These are phyloP conservation scores for Lachnellula arida DNA, from an alignment of 2,329 filamentous ascomycete species.

Conservation along the genomic window DNA sequence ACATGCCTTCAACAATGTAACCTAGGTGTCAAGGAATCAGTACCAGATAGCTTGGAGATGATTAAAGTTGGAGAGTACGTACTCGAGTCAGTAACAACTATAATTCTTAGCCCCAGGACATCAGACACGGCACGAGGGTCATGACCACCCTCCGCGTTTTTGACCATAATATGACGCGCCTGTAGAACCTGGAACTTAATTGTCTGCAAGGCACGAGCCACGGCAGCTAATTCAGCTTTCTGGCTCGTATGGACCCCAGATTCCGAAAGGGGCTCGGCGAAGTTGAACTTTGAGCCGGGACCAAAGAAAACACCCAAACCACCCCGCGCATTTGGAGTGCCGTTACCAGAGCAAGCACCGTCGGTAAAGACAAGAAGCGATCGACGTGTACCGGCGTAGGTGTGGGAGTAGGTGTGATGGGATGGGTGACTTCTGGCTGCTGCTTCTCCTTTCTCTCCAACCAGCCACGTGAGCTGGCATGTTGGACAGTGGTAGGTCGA, in stretches of 20 bases:
- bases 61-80: no score
- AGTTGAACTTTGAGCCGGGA: constrained; percentile 6
- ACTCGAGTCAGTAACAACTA: no score
- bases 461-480: constrained; percentile 10
- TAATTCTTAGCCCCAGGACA: no score
- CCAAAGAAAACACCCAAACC: constrained; percentile 8
- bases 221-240: constrained; percentile 11
- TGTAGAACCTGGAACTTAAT: neutral
- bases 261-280: neutral
- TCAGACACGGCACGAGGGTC: no score
- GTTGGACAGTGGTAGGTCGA: constrained; percentile 3
- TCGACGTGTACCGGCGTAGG: constrained; percentile 2
- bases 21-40: no score
- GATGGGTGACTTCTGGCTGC: constrained; percentile 7
- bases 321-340: constrained; percentile 2
- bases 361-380: constrained; percentile 10
- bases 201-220: constrained; percentile 1
- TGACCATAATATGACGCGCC: neutral
- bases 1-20: no score
- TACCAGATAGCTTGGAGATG: no score
- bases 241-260: constrained; percentile 4
- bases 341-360: constrained; percentile 9
- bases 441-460: constrained; percentile 6
- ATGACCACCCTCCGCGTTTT: no score
- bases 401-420: constrained; percentile 6